These are phyloP conservation scores for Pseudocercospora pini-densiflorae DNA, from an alignment of 2,329 filamentous ascomycete species.

Conservation along the genomic window DNA sequence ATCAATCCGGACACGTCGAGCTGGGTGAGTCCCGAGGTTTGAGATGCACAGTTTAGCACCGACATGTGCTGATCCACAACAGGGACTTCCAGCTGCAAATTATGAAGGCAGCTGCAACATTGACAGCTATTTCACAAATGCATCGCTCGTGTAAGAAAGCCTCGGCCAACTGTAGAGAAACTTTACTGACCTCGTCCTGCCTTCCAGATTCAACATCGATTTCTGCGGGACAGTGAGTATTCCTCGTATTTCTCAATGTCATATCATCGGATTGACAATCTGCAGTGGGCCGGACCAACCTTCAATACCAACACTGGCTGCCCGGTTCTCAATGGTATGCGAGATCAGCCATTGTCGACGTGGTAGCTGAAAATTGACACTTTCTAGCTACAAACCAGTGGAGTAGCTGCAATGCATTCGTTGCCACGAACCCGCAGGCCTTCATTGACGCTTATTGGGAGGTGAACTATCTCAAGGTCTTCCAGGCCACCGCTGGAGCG, in stretches of 20 bases:
- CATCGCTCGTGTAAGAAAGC: slow-evolving; percentile 37
- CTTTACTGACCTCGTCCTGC: neutral
- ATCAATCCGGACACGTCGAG: slow-evolving; percentile 64
- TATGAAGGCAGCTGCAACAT: slow-evolving; percentile 57
- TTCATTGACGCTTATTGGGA: slow-evolving; percentile 47
- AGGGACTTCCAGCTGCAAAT: slow-evolving; percentile 63
- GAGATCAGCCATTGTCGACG: neutral
- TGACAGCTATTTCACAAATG: slow-evolving; percentile 40
- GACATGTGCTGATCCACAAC: neutral
- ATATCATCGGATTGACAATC: neutral
- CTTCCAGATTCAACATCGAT: slow-evolving; percentile 34
- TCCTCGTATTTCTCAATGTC: neutral
- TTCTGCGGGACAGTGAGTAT: slow-evolving; percentile 43
- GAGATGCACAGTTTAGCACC: neutral
- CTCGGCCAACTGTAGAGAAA: neutral
- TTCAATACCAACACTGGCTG: slow-evolving; percentile 32
- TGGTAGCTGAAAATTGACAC: neutral
- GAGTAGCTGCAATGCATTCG: slow-evolving; percentile 37
- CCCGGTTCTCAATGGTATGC: slow-evolving; percentile 27
- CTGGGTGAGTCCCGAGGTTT: slow-evolving; percentile 45
- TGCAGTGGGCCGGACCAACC: slow-evolving; percentile 38
- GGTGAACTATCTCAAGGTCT: slow-evolving; percentile 46
- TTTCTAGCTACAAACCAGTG: slow-evolving; percentile 32
- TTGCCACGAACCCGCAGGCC: slow-evolving; percentile 23
- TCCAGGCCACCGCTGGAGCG: slow-evolving; percentile 29